Base-by-base conservation (phyloP, 129 eudicot species). In the Escallonia rubra region DNA sequence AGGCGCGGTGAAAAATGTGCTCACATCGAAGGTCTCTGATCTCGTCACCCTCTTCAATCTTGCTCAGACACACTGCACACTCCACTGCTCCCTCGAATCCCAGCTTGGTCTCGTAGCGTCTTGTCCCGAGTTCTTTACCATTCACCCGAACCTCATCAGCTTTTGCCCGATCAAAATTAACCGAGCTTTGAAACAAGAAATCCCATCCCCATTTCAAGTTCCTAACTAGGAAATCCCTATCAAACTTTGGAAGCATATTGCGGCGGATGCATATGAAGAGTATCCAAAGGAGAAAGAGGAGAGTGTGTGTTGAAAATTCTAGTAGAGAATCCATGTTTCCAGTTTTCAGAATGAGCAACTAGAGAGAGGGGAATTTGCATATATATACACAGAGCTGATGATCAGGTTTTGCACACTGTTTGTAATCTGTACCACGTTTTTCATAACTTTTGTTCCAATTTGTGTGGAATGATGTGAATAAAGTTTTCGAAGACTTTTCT, bases 1-100 rank as follows among this genome's bases (percentile, higher is more conserved):
- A 85, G 11, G 51, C 90, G 8, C 76, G 72, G 68, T 81, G 82
- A 69, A 81, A 81, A 4, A 81, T 40, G 76, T 81, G 86, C 2
- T 64, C 66, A 65, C 86, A 81, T 56, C 76, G 63, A 69, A 76
- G 50, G 59, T 51, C 79, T 59, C 71, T 81, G 8, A 76, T 46
- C 60, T 76, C 86, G 2, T 76, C 76, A 10, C 69, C 79, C 4
- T 69, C 86, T 57, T 76, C 67, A n/a, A 81, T 68, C 16, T 62
- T 48, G 14, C 65, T 68, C 67, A 81, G 64, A 66, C 86, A 81
- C 52, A 81, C 48, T 0, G 79, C 75, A 59, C 86, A 81, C 8
- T 81, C 86, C 23, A 66, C 61, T 57, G 54, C 69, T 55, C 49
- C 41, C 12, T 54, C 59, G 4, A 7, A 54, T 3, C 16, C 59